Percentiles rank a stretch among this genome's conserved stretches.
Evolutionary conservation across 2,329 filamentous ascomycete species (phyloP).

Genomic region (Catunica adiposa): DNA sequence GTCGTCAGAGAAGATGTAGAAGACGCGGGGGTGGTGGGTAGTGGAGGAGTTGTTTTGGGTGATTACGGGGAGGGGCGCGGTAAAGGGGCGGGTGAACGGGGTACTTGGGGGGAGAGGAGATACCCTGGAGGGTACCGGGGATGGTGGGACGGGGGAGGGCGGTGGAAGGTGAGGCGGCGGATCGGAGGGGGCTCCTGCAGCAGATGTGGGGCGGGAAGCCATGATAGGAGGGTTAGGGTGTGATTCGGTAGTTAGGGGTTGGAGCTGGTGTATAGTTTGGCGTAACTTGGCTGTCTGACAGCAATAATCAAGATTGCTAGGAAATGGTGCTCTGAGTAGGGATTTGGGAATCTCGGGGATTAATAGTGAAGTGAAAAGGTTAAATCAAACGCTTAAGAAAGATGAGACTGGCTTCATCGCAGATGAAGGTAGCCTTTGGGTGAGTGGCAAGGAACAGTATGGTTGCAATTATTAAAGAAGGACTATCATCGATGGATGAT

Average conservation of each 20-base stretch:
- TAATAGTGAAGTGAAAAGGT: too few species aligned
- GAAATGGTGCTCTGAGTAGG: too few species aligned
- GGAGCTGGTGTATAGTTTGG: too few species aligned
- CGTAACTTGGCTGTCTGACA: too few species aligned
- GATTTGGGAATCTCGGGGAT: too few species aligned
- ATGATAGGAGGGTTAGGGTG: background rate
- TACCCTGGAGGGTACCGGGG: background rate
- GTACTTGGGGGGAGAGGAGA: background rate
- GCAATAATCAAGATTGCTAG: too few species aligned
- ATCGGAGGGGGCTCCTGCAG: background rate
- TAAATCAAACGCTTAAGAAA: too few species aligned
- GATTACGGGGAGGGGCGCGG: slow-evolving; percentile 56
- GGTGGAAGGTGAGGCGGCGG: background rate
- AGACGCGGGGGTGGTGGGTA: slow-evolving; percentile 63
- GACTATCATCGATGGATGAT: too few species aligned
- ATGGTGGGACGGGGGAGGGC: background rate
- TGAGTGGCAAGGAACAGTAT: too few species aligned
- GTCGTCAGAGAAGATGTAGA: slow-evolving; percentile 89
- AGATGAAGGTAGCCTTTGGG: too few species aligned
- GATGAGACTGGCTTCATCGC: too few species aligned
- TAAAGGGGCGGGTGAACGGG: slow-evolving; percentile 4
- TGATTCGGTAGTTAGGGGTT: background rate
- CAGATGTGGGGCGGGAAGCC: background rate
- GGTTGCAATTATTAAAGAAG: too few species aligned
- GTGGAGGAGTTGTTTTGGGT: slow-evolving; percentile 60